These are phyloP conservation scores for Pseudocercospora fuligena DNA, from an alignment of 2,329 filamentous ascomycete species.

Conservation along the genomic window DNA sequence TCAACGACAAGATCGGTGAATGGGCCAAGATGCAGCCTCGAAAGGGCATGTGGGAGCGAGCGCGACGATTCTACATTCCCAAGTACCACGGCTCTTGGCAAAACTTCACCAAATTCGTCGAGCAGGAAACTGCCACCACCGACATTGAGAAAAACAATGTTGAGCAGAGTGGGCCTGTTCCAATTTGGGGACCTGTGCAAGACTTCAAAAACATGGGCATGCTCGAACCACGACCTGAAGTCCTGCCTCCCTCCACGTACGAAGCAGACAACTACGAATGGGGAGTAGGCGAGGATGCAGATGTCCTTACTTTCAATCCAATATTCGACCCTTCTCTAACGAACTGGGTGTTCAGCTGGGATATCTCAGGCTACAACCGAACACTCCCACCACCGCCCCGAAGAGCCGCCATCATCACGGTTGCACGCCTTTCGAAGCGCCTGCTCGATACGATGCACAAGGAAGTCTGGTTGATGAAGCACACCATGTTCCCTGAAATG, in stretches of 20 bases:
- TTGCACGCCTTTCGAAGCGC: conserved; percentile 72
- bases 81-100: conserved; percentile 69
- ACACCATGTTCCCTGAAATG: conserved; percentile 79
- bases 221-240: conserved; percentile 65
- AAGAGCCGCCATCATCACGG: conserved; percentile 77
- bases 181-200: conserved; percentile 67
- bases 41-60: conserved; percentile 75
- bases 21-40: conserved; percentile 72
- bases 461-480: conserved; percentile 73
- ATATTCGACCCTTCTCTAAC: conserved; percentile 76
- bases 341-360: conserved; percentile 72
- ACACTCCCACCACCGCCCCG: conserved; percentile 65
- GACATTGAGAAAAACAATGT: conserved; percentile 57
- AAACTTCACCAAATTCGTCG: conserved; percentile 69
- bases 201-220: conserved; percentile 54
- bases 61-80: conserved; percentile 74
- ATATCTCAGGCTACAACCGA: conserved; percentile 69
- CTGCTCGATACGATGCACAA: conserved; percentile 78
- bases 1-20: conserved; percentile 68
- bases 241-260: conserved; percentile 63
- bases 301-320: conserved; percentile 75
- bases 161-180: conserved; percentile 54
- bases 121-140: conserved; percentile 58
- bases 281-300: conserved; percentile 77
- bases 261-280: conserved; percentile 71